Base-by-base conservation (phyloP, 495 filamentous ascomycete species). In the Penicillium samsonianum region DNA sequence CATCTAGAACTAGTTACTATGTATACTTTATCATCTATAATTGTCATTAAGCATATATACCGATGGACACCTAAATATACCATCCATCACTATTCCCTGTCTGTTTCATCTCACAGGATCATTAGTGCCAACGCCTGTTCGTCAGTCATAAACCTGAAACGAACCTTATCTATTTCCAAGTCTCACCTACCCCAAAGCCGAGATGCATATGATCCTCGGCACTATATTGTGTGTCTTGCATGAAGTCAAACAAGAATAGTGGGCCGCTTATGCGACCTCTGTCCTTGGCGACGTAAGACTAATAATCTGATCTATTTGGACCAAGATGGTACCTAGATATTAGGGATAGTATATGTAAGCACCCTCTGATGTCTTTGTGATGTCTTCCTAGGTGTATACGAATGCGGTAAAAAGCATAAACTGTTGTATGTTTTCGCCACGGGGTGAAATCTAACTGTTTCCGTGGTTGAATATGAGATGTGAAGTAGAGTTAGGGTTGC, bases 401-500 rank as follows among this genome's bases (percentile, higher is more conserved):
- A n/a, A n/a, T n/a, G n/a, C n/a, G n/a, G n/a, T n/a, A n/a, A n/a
- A n/a, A n/a, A n/a, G n/a, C n/a, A n/a, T n/a, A n/a, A n/a, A n/a
- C n/a, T n/a, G n/a, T n/a, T n/a, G n/a, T 35, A 37, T n/a, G 14
- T n/a, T 37, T 35, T 6, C 5, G 14, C 4, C 12, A 49, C 14
- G 14, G 11, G 19, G 7, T n/a, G n/a, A n/a, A n/a, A n/a, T n/a
- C n/a, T n/a, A n/a, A n/a, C n/a, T n/a, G n/a, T n/a, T n/a, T n/a
- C n/a, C n/a, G n/a, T 25, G 35, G 7, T 3, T 38, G 35, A 38
- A 50, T 16, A 5, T 5, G 20, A 11, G 31, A 50, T 33, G 11
- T 49, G n/a, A 50, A 50, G 10, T 11, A 8, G 47, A 23, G 11
- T 50, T 50, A 38, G 47, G 47, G 47, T 31, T 35, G 37, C 31